These are phyloP conservation scores for Telfairia occidentalis DNA, from an alignment of 331 rosid genomes.

Conservation along the genomic window DNA sequence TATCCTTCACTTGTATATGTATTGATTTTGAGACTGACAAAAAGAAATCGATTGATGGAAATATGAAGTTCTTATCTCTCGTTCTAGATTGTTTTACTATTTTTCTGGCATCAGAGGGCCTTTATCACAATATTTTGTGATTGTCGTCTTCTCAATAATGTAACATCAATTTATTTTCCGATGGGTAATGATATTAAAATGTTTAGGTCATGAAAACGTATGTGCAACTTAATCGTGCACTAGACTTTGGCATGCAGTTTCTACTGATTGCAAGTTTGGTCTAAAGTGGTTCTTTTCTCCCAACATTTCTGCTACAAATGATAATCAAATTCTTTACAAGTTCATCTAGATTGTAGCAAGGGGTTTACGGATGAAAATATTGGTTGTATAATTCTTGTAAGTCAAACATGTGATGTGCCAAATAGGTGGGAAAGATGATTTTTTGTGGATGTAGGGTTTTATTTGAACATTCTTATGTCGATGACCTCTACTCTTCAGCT, in stretches of 20 bases:
- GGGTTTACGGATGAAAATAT: neutral
- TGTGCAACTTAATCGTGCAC: neutral
- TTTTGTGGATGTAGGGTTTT: neutral
- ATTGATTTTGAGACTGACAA: neutral
- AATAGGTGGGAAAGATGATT: neutral
- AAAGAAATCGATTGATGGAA: neutral
- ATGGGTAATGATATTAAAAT: neutral
- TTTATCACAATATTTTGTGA: neutral
- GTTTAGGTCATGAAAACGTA: neutral
- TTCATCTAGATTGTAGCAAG: neutral
- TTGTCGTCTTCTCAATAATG: neutral
- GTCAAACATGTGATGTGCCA: neutral
- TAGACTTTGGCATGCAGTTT: neutral
- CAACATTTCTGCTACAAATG: neutral
- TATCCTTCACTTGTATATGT: neutral
- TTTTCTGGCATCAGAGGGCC: neutral
- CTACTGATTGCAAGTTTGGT: neutral
- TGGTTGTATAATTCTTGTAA: neutral
- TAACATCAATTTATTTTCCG: neutral
- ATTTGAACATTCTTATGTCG: neutral
- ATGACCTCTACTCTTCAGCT: slow-evolving; percentile 32
- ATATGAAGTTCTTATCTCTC: neutral
- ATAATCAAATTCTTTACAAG: neutral
- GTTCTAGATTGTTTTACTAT: neutral
- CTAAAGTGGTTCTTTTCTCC: neutral